Percentiles rank a stretch among this genome's conserved stretches.
Evolutionary conservation across 441 rosid species (phyloP).

Genomic region (Jatropha multifida): DNA sequence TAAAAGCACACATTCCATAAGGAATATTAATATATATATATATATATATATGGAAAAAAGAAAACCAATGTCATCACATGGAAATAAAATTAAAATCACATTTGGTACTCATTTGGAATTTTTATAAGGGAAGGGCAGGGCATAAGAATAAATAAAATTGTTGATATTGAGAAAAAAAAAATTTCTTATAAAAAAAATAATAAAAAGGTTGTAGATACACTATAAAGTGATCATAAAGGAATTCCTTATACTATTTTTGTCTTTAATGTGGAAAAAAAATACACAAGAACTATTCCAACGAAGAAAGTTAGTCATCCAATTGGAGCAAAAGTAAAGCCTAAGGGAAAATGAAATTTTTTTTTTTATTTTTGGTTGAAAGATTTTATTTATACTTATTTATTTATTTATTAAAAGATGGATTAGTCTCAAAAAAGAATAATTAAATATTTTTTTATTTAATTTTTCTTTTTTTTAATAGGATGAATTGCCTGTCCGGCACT

Average conservation of each 20-base stretch:
- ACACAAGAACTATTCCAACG: neutral
- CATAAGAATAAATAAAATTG: too few relatives aligned
- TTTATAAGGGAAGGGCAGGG: neutral
- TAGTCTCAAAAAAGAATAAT: neutral
- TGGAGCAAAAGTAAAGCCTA: constrained; percentile 1
- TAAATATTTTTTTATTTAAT: too few relatives aligned
- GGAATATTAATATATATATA: neutral
- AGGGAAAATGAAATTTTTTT: neutral
- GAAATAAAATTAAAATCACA: too few relatives aligned
- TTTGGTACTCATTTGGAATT: too few relatives aligned
- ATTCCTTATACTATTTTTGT: neutral
- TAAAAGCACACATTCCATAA: neutral
- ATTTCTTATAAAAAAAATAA: too few relatives aligned
- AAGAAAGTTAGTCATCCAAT: neutral
- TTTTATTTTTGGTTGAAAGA: too few relatives aligned
- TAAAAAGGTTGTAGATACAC: neutral
- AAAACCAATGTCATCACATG: too few relatives aligned
- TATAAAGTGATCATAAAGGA: neutral
- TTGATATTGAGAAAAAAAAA: too few relatives aligned
- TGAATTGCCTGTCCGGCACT: constrained; percentile 6
- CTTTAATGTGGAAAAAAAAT: neutral
- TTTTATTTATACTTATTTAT: neutral
- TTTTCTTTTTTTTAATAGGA: too few relatives aligned
- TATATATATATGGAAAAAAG: too few relatives aligned
- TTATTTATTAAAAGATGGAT: neutral